Evolutionary conservation across 768 basidiomycete species (phyloP), one percentile per base, ranked within the genome.

Genomic region (Boletus sp.): DNA sequence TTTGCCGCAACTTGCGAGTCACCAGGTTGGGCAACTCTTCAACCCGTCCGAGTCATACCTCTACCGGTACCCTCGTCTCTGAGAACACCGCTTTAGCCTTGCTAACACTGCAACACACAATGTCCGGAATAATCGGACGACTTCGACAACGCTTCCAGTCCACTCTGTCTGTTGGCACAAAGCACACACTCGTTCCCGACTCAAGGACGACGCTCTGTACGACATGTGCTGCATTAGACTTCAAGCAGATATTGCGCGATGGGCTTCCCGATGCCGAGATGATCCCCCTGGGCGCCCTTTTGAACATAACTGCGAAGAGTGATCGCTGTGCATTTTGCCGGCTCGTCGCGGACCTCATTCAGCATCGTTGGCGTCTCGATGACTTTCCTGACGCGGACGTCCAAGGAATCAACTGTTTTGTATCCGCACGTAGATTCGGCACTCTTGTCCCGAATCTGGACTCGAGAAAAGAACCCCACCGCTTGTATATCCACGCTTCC

Each of bases 271-370:
- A 49, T 1, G 35, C 33, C 15, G 37, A 40, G 6, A 41, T 4
- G 49, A 5, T 49, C 2, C 27, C 48, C 10, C 46, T 65, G 0
- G 64, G 60, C 21, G 25, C 23, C 6, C 29, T 65, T 33, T 10
- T 17, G 5, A 53, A 59, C 15, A 57, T 65, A 1, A 25, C 30
- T 4, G 2, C 35, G 8, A 65, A 60, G 41, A 21, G 29, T 0
- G 49, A 38, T 21, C 30, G 35, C 7, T 65, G 64, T 37, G 40
- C 46, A 14, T 63, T 65, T 25, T 65, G 64, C 32, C 51, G 51
- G 15, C 55, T 65, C 21, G 17, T 60, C 19, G 27, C 51, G 1
- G 39, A 35, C 5, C 51, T 47, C 33, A 29, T 65, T 25, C 55
- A 40, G 19, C 53, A 49, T 47, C 34, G 47, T n/a, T 65, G 64